phyloP scores from a whole-genome alignment of 2,329 filamentous ascomycete species.

The Aspergillus spinulosporus region DNA sequence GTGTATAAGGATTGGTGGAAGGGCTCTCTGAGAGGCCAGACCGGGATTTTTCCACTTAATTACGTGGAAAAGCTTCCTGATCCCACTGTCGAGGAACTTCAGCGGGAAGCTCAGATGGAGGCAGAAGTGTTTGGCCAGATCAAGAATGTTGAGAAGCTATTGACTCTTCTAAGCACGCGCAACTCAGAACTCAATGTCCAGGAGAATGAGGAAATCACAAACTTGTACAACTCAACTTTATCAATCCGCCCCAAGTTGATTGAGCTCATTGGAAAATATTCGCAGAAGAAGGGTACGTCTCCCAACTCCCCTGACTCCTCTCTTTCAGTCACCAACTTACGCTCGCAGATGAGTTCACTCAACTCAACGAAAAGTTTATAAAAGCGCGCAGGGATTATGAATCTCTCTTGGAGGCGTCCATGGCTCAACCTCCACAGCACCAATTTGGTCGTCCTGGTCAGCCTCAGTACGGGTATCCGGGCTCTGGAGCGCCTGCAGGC shows the following conservation, averaged over 20 bases:
- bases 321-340: constrained; percentile 17
- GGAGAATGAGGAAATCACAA: constrained; percentile 95
- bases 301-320: background rate
- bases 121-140: constrained; percentile 74
- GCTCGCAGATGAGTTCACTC: constrained; percentile 85
- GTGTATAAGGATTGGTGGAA: constrained; percentile 99
- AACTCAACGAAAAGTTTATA: constrained; percentile 99
- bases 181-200: constrained; percentile 76
- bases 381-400: constrained; percentile 97
- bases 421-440: constrained; percentile 86
- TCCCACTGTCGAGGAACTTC: constrained; percentile 88
- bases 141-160: constrained; percentile 74
- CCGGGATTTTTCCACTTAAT: constrained; percentile 96
- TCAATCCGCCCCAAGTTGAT: constrained; percentile 96
- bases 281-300: constrained; percentile 89
- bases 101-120: constrained; percentile 95
- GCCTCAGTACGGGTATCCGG: constrained; percentile 37
- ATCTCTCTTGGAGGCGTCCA: constrained; percentile 89
- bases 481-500: constrained; percentile 30
- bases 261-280: constrained; percentile 97
- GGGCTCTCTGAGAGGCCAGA: constrained; percentile 88
- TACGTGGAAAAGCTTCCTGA: constrained; percentile 98
- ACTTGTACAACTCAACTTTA: constrained; percentile 85
- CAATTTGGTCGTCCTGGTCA: constrained; percentile 65
- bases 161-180: constrained; percentile 87